These are phyloP conservation scores for Myriangium duriaei DNA, from an alignment of 2,329 filamentous ascomycete genomes.

Conservation along the genomic window DNA sequence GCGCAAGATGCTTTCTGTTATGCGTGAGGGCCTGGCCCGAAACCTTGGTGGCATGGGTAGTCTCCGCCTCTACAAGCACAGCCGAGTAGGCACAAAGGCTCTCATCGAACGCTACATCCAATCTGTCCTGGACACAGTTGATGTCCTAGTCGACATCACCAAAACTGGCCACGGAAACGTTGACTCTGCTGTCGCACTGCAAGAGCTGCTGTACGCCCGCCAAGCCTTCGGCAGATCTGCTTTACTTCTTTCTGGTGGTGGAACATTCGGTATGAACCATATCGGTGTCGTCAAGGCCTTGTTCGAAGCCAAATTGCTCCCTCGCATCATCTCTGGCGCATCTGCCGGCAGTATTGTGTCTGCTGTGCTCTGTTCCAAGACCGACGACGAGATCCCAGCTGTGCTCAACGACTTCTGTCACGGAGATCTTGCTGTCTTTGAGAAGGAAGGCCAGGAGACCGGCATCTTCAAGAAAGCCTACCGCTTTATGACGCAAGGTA, in stretches of 20 bases:
- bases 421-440: slow-evolving; percentile 72
- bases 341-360: slow-evolving; percentile 82
- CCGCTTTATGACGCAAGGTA: slow-evolving; percentile 65
- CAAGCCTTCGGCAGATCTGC: slow-evolving; percentile 80
- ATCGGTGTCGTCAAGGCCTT: slow-evolving; percentile 76
- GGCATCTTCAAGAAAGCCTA: slow-evolving; percentile 56
- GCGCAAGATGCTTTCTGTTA: slow-evolving; percentile 62
- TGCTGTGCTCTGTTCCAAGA: slow-evolving; percentile 64
- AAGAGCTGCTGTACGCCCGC: slow-evolving; percentile 57
- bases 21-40: slow-evolving; percentile 68
- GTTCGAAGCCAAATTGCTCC: slow-evolving; percentile 61
- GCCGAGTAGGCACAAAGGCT: slow-evolving; percentile 73
- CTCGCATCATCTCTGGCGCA: slow-evolving; percentile 75
- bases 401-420: slow-evolving; percentile 60
- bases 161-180: slow-evolving; percentile 33
- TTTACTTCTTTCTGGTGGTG: slow-evolving; percentile 70
- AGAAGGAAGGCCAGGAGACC: slow-evolving; percentile 46
- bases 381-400: slow-evolving; percentile 63
- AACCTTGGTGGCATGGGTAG: slow-evolving; percentile 81
- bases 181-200: slow-evolving; percentile 48
- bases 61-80: slow-evolving; percentile 67
- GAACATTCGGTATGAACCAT: slow-evolving; percentile 85
- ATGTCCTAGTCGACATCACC: slow-evolving; percentile 50
- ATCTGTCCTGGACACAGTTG: slow-evolving; percentile 62
- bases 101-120: slow-evolving; percentile 80